These are phyloP conservation scores for Wallacemonas rigidus DNA, from an alignment of 208 protist genomes.

Conservation along the genomic window DNA sequence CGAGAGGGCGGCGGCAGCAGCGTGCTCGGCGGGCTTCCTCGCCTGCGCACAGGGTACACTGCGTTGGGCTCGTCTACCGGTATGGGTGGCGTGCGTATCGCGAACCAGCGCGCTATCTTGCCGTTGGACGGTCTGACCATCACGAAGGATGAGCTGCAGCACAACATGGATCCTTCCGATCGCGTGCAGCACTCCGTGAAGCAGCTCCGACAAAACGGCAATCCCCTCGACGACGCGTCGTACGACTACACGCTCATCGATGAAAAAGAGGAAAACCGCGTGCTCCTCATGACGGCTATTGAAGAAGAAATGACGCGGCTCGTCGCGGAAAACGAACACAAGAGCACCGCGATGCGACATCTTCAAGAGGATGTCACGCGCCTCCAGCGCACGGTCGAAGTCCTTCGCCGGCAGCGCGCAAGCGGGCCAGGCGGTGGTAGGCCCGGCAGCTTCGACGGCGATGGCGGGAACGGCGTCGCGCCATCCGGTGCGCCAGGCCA, in stretches of 20 bases:
- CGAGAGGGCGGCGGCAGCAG: not conserved
- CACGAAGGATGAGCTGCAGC: constrained; percentile 35
- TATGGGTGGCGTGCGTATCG: constrained; percentile 13
- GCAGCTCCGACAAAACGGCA: not conserved
- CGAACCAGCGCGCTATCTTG: constrained; percentile 13
- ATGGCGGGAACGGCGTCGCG: not conserved
- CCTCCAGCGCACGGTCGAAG: constrained; percentile 43
- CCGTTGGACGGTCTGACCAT: constrained; percentile 28
- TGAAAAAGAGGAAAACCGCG: constrained; percentile 36
- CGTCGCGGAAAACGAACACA: constrained; percentile 53
- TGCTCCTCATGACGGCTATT: constrained; percentile 35
- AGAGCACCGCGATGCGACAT: constrained; percentile 29
- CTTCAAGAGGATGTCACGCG: constrained; percentile 49
- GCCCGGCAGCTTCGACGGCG: constrained; percentile 4
- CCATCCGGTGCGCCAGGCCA: constrained; percentile 3
- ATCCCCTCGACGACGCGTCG: constrained; percentile 17
- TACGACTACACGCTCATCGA: constrained; percentile 50
- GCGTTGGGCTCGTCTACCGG: not conserved
- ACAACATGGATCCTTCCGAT: constrained; percentile 39
- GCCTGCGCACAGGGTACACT: constrained; percentile 17
- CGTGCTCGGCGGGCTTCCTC: constrained; percentile 24
- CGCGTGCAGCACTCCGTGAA: constrained; percentile 29
- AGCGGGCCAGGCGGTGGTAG: constrained; percentile 5
- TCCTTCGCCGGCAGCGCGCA: constrained; percentile 28
- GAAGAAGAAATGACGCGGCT: constrained; percentile 62